Conservation (phyloP, 768 basidiomycete genomes). For the Gelatoporia subvermispora region DNA sequence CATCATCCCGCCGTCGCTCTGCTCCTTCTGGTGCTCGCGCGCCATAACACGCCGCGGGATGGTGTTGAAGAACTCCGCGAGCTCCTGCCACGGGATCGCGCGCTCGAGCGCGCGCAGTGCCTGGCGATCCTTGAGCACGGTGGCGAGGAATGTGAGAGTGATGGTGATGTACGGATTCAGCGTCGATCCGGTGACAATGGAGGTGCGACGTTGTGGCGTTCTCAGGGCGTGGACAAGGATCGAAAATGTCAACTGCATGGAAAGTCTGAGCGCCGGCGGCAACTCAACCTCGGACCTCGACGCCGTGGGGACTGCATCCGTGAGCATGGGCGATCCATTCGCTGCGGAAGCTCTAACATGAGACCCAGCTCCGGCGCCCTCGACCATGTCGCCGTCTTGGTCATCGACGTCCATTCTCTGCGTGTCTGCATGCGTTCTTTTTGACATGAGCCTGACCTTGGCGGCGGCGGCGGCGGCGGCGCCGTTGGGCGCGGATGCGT, state of each 20-base stretch:
- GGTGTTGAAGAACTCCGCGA: slow-evolving; percentile 59
- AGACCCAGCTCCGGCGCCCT: slow-evolving; percentile 6
- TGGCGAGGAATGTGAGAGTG: slow-evolving; percentile 84
- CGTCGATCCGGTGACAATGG: slow-evolving; percentile 46
- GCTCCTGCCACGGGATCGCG: slow-evolving; percentile 77
- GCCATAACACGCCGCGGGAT: slow-evolving; percentile 50
- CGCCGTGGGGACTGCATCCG: slow-evolving; percentile 28
- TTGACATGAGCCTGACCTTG: slow-evolving; percentile 31
- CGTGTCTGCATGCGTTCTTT: slow-evolving; percentile 35
- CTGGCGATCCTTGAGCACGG: slow-evolving; percentile 59
- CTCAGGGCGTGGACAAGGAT: slow-evolving; percentile 72
- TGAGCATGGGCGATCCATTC: slow-evolving; percentile 21
- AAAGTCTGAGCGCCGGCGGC: slow-evolving; percentile 65
- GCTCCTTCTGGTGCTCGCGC: slow-evolving; percentile 22
- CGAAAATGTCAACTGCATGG: slow-evolving; percentile 73
- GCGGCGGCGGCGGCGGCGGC: slow-evolving; percentile 27
- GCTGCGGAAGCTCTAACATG: slow-evolving; percentile 5
- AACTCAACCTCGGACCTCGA: slow-evolving; percentile 37
- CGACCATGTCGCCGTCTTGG: slow-evolving; percentile 30
- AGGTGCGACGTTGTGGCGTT: slow-evolving; percentile 55
- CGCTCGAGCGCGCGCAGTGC: slow-evolving; percentile 66
- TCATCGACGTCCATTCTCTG: slow-evolving; percentile 66
- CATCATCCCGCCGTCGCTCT: slow-evolving; percentile 56
- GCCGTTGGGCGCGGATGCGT: slow-evolving; percentile 29
- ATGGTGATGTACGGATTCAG: slow-evolving; percentile 87